These are phyloP conservation scores for Phytopythium kandeliae DNA, from an alignment of 352 stramenopile species.

Conservation along the genomic window DNA sequence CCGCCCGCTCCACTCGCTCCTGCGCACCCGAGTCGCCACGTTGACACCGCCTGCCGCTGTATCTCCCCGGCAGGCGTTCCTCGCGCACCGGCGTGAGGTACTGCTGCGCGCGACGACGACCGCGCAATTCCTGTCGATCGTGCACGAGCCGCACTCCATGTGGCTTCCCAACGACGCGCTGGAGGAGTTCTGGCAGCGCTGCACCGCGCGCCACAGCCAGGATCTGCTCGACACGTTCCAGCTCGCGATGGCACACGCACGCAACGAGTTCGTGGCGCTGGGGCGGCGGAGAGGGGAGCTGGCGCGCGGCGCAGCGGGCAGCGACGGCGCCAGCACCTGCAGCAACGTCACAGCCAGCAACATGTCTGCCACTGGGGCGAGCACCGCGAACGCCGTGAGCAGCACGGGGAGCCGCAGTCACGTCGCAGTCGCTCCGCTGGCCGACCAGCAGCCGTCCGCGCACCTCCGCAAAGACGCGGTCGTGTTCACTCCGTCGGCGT, in stretches of 20 bases:
- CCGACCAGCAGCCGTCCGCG: background rate
- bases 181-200: constrained; percentile 37
- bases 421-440: constrained; percentile 10
- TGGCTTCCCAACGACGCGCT: constrained; percentile 40
- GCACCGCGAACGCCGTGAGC: background rate
- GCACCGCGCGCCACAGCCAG: constrained; percentile 26
- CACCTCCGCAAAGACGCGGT: constrained; percentile 1
- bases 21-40: no score
- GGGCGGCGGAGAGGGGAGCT: constrained; percentile 18
- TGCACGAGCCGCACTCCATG: constrained; percentile 18
- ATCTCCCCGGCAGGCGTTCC: constrained; percentile 27
- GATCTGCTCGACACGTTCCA: constrained; percentile 30
- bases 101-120: constrained; percentile 20
- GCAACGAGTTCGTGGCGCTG: constrained; percentile 31
- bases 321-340: constrained; percentile 12
- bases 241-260: constrained; percentile 23
- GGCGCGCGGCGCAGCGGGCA: background rate
- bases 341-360: background rate
- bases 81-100: constrained; percentile 24
- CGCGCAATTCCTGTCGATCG: constrained; percentile 15
- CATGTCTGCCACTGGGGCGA: background rate
- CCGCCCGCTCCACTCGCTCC: background rate
- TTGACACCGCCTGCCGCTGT: no score
- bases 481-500: constrained; percentile 28
- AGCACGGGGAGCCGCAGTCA: constrained; percentile 5